A percentile compares a stretch with the other conserved stretches of the same genome.
Evolutionary conservation across 768 basidiomycete species (phyloP).

Genomic region (Tricholoma bakamatsutake): DNA sequence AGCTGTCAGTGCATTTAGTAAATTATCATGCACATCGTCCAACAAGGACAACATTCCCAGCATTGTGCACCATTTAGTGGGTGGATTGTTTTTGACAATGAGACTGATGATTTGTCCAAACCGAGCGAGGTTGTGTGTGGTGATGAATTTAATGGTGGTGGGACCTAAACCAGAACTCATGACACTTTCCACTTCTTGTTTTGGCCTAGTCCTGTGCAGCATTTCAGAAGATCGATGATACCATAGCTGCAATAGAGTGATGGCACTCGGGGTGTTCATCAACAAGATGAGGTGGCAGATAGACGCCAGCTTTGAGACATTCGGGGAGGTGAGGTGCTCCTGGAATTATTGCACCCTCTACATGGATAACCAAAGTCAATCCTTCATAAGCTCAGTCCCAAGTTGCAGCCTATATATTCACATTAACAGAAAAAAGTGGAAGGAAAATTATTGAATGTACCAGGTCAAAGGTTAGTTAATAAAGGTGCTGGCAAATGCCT

Average conservation of each 20-base stretch:
- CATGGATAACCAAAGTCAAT: background rate
- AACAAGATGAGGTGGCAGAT: background rate
- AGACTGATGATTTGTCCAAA: background rate
- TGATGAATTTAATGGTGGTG: background rate
- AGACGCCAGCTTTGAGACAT: background rate
- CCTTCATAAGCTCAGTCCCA: background rate
- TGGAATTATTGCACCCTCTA: background rate
- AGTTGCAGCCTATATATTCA: background rate
- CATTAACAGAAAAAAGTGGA: background rate
- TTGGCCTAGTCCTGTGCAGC: background rate
- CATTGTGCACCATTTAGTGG: background rate
- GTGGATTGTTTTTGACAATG: background rate
- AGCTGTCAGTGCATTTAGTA: background rate
- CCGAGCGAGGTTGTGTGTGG: background rate
- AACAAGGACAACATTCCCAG: background rate
- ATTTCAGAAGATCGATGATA: background rate
- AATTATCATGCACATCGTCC: background rate
- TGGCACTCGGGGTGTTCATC: background rate
- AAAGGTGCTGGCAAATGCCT: background rate
- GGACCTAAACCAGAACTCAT: background rate
- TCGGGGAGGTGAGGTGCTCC: background rate
- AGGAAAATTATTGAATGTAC: background rate
- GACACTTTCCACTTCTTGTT: background rate
- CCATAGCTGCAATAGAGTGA: background rate
- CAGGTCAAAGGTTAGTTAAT: background rate